Conservation (phyloP, 2,329 filamentous ascomycete species). For the Ceratocystis lukuohia region DNA sequence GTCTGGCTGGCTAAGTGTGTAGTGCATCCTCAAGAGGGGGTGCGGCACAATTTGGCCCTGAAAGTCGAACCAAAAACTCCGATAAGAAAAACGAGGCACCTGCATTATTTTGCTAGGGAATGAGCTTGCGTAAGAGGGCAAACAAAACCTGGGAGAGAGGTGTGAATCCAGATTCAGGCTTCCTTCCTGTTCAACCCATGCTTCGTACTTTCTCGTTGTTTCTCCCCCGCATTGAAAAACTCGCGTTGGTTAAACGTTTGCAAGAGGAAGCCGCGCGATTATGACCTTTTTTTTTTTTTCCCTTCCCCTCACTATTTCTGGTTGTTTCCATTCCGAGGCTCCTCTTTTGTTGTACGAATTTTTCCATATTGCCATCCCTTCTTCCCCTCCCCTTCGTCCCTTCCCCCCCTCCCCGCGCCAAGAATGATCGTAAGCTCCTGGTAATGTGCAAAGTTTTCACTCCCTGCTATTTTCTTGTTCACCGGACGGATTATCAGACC, state of each 20-base stretch:
- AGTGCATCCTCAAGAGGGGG: background rate
- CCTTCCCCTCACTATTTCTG: background rate
- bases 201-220: background rate
- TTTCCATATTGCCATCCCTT: background rate
- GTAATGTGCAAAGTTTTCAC: background rate
- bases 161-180: background rate
- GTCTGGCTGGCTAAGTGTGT: background rate
- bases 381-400: too few species aligned
- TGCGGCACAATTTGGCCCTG: background rate
- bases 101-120: background rate
- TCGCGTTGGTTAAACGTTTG: background rate
- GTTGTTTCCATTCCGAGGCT: background rate
- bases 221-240: background rate
- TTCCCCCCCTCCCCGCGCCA: background rate
- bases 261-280: background rate
- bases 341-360: background rate
- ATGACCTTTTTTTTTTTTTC: background rate
- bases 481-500: background rate
- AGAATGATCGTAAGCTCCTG: background rate
- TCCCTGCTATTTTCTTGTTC: background rate
- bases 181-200: background rate
- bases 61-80: background rate
- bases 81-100: background rate
- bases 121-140: background rate
- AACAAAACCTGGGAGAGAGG: background rate